Evolutionary conservation across 768 basidiomycete genomes (phyloP), one percentile per base, ranked within the genome.

Genomic region (Tephrocybe sp.): DNA sequence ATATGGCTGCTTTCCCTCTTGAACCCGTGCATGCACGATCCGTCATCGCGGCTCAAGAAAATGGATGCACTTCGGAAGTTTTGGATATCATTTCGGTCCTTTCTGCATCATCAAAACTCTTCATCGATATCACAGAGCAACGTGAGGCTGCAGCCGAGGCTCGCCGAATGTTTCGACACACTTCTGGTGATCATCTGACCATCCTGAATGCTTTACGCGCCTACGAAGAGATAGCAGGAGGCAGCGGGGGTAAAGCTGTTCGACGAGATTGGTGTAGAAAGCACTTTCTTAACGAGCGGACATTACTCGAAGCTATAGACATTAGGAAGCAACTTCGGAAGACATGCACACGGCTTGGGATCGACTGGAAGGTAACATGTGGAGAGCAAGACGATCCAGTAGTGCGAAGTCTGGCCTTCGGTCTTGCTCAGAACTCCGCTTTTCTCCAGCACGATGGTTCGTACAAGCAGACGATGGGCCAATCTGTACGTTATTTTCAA

Each of bases 1-100:
- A 84, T 55, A 98, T 99, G 90, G 86, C 93, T 3, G 62, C 73
- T n/a, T 92, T 95, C 63, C 97, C 97, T 2, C 80, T 97, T n/a
- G 93, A 98, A 58, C 93, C 96, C 1, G 71, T 82, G 26, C 80
- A 85, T 48, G 83, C 94, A 0, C 84, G 92, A 25, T 80, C 88
- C 36, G 70, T 98, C 26, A 72, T 98, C 47, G 88, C 89, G 12
- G 90, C 96, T 0, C 79, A 81, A 61, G 77, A 80, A 17, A 72
- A 85, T 47, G 79, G 78, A 1, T 98, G 93, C 70, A 82, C 88
- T 0, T 62, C 73, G 15, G 93, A 96, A 67, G 76, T 96, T 33
- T 73, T 98, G 58, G 84, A 89, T 59, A 88, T 98, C 59, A 74
- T 98, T 55, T 86, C 94, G 9, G 68, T 98, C 23, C 75, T 95